Evolutionary conservation across 306 rosid species (phyloP).

Genomic region (Alnus rubra): DNA sequence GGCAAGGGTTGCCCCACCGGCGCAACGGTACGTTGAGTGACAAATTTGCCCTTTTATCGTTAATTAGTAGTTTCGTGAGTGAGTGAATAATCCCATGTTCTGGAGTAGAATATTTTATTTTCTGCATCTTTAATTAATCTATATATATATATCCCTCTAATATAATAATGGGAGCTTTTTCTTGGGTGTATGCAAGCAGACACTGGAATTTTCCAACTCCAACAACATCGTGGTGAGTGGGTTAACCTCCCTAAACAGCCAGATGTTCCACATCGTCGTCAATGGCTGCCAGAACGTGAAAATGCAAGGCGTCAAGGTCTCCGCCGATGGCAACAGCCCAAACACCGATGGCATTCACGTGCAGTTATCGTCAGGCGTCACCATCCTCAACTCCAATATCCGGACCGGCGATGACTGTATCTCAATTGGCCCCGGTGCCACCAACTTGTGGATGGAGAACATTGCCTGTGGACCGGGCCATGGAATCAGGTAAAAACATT

Average conservation of each 20-base stretch:
- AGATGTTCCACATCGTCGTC: constrained; percentile 54
- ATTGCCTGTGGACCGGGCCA: constrained; percentile 67
- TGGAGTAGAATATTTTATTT: no score
- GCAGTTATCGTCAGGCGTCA: constrained; percentile 45
- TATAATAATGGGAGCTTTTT: not conserved
- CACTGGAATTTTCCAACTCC: constrained; percentile 40
- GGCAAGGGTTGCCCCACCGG: constrained; percentile 46
- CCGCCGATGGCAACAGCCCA: constrained; percentile 44
- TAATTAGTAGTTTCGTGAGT: not conserved
- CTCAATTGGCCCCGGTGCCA: constrained; percentile 61
- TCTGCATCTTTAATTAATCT: no score
- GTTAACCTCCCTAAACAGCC: constrained; percentile 48
- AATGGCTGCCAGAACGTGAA: constrained; percentile 43
- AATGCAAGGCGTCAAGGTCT: constrained; percentile 36
- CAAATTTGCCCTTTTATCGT: not conserved
- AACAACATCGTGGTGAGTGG: constrained; percentile 45
- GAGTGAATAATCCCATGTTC: no score
- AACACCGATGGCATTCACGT: constrained; percentile 71
- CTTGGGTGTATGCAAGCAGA: constrained; percentile 26
- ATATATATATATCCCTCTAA: no score
- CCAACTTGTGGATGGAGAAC: constrained; percentile 61
- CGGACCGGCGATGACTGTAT: constrained; percentile 59
- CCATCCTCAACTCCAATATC: constrained; percentile 42
- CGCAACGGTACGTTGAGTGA: constrained; percentile 39
- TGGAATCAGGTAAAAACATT: constrained; percentile 47